A percentile compares a stretch with the other conserved stretches of the same genome.
Evolutionary conservation across 495 filamentous ascomycete genomes (phyloP).

Genomic region (Cercophora samala): DNA sequence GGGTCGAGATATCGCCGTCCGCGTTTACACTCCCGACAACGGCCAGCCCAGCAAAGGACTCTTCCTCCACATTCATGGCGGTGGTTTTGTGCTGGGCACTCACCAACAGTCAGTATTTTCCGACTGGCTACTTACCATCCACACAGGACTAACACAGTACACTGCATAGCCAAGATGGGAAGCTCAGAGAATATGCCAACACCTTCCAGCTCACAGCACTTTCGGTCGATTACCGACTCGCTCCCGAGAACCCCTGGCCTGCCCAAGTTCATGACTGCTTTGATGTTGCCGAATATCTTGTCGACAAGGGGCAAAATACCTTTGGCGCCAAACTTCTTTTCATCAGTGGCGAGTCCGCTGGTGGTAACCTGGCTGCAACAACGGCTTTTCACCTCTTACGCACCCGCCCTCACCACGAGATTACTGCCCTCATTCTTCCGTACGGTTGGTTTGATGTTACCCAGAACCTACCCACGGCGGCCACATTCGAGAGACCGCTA

Average conservation of each 20-base stretch:
- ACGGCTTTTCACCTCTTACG: slow-evolving; percentile 14
- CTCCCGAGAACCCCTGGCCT: slow-evolving; percentile 57
- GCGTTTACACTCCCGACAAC: slow-evolving; percentile 12
- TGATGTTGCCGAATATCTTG: slow-evolving; percentile 16
- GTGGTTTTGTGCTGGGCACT: slow-evolving; percentile 3
- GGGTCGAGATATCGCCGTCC: slow-evolving; percentile 1
- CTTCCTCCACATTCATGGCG: slow-evolving; percentile 14
- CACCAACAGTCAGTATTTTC: slow-evolving; percentile 9
- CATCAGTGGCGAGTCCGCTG: slow-evolving; percentile 15
- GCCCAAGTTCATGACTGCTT: slow-evolving; percentile 50
- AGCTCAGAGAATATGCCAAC: slow-evolving; percentile 15
- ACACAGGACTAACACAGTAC: neutral
- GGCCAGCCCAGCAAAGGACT: slow-evolving; percentile 9
- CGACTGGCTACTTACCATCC: neutral
- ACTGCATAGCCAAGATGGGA: slow-evolving; percentile 6
- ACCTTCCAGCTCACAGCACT: slow-evolving; percentile 26
- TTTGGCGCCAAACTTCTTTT: neutral
- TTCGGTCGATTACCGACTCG: slow-evolving; percentile 57
- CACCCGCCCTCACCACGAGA: neutral
- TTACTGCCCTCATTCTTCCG: neutral
- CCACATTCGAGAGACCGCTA: neutral
- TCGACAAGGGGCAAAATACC: slow-evolving; percentile 6
- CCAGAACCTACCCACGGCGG: neutral
- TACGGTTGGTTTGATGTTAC: neutral
- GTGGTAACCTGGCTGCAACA: slow-evolving; percentile 3